Percentiles rank a stretch among this genome's conserved stretches.
Conservation (phyloP, 2,329 filamentous ascomycete species). For the Fusarium haematococcum region DNA sequence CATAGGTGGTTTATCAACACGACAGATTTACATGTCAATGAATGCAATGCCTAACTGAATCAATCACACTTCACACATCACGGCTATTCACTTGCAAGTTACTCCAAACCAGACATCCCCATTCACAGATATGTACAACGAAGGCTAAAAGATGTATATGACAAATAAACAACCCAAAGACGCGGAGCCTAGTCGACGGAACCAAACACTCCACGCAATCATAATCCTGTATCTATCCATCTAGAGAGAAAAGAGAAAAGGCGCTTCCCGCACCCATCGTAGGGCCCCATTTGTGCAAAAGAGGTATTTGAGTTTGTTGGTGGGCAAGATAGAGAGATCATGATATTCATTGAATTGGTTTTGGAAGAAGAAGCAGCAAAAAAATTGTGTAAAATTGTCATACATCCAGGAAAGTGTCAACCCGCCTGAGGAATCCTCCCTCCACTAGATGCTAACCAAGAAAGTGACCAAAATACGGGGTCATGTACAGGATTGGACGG, state of each 20-base stretch:
- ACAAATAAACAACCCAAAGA: slow-evolving; percentile 30
- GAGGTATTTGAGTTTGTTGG: slow-evolving; percentile 8
- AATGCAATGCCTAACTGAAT: background rate
- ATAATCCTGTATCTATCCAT: slow-evolving; percentile 39
- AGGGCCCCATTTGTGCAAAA: background rate
- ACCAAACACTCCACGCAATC: slow-evolving; percentile 9
- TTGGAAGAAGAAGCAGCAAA: slow-evolving; percentile 32
- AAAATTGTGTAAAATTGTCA: slow-evolving; percentile 36
- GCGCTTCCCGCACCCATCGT: slow-evolving; percentile 3
- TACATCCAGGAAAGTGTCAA: slow-evolving; percentile 40
- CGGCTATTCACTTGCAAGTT: background rate
- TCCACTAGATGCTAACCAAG: slow-evolving; percentile 40
- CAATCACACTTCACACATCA: background rate
- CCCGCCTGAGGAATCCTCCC: slow-evolving; percentile 27
- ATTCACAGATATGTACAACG: slow-evolving; percentile 33
- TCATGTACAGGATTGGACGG: slow-evolving; percentile 40
- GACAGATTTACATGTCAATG: background rate
- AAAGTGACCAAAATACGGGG: slow-evolving; percentile 35
- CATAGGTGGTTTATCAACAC: background rate
- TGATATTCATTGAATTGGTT: slow-evolving; percentile 46
- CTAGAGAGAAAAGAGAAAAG: slow-evolving; percentile 10
- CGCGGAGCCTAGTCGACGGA: slow-evolving; percentile 9
- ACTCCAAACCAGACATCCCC: slow-evolving; percentile 33
- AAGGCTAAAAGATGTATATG: slow-evolving; percentile 31
- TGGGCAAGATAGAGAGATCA: slow-evolving; percentile 41